Base-by-base conservation (phyloP, 495 filamentous ascomycete genomes). In the Daldinia vernicosa region DNA sequence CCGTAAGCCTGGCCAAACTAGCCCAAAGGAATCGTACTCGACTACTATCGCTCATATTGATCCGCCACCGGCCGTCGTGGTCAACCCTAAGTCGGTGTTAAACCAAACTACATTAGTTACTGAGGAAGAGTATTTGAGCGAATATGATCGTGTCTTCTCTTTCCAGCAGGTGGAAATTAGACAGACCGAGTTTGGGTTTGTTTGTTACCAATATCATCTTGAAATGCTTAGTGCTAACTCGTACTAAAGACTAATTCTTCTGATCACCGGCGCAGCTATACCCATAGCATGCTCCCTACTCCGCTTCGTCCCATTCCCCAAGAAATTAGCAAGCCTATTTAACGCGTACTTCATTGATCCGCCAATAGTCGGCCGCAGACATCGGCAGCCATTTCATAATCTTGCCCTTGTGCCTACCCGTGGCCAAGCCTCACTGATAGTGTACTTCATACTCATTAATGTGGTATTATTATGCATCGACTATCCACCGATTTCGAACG, bases 351-450 rank as follows among this genome's bases (percentile, higher is more conserved):
- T 82, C 45, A 61, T 80, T 28, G 70, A 75, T 53, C 80, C 80
- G 7, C 68, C 74, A 33, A 14, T 78, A 24, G 72, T 82, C 47
- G 80, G 80, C 12, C 66, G 59, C 22, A 63, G 74, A 51, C 77
- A 80, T 17, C 68, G 67, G 24, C 60, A 69, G 9, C 75, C 77
- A 27, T 32, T 80, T 33, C 67, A 45, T n/a, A 62, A 70, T 14
- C 65, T 83, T 35, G 80, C 74, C 8, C 74, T 79, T 51, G 66
- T 77, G 11, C 82, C 82, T 7, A 83, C 80, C 0, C 65, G 75
- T 4, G 80, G 80, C 51, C 82, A 83, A 59, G 71, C 70, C 6
- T 55, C 82, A 8, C 76, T 78, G 53, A 78, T 84, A 35, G 52
- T 63, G 43, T 76, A 74, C 26, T 74, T 83, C 26, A 61, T 80